Base-by-base conservation (phyloP, 2,329 filamentous ascomycete genomes). In the Exophiala xenobiotica region DNA sequence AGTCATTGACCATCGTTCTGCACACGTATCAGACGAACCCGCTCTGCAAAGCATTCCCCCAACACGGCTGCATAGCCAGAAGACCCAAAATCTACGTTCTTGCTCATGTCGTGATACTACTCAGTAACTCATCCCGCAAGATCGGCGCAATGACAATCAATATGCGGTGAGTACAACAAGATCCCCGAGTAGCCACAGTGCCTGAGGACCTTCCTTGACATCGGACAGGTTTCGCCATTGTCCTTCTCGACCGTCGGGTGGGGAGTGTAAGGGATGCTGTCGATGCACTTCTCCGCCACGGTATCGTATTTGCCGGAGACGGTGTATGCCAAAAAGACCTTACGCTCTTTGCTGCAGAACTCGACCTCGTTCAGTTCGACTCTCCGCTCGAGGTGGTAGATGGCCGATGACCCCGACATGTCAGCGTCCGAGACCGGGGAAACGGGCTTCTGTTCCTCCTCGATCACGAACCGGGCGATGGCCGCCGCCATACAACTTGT, bases 121-220 rank as follows among this genome's bases (percentile, higher is more conserved):
- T 43, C 40, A 18, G n/a, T n/a, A n/a, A n/a, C n/a, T n/a, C 23
- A 14, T 26, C 22, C n/a, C 6, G 26, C n/a, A n/a, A n/a, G n/a
- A n/a, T n/a, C n/a, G n/a, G n/a, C 12, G 23, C 40, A 43, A 16
- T 43, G 40, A 26, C 40, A 43, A 4, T 43, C 40, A 43, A 43
- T 43, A 19, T 26, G 40, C 4, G 40, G 40, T 27, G 40, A 24
- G 40, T 24, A 26, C 40, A 43, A 12, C 18, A 27, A 11, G 3
- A 43, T 20, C 2, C 39, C 39, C 4, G 39, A 23, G 8, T 42
- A 42, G 12, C 39, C 39, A 20, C 39, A 42, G 39, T 42, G 39
- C 14, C 39, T 20, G 11, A 42, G 39, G 22, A 42, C 39, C 16
- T 42, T 42, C 24, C 39, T 24, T 24, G 39, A 42, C 22, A 42